Conservation (phyloP, 1,139 yeast genomes). For the Arxiozyma heterogenica region DNA sequence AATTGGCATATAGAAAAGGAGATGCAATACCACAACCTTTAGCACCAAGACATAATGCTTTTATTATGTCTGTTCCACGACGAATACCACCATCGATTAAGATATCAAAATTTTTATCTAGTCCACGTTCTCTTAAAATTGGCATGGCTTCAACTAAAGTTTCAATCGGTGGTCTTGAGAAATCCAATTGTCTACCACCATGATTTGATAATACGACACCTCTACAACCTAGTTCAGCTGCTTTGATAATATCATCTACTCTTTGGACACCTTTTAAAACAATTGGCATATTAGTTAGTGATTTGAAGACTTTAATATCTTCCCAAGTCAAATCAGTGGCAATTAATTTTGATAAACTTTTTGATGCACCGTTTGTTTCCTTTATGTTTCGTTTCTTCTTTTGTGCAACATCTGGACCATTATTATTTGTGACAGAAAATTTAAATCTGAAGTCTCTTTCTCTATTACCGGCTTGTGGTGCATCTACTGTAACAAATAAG, state of each 20-base stretch:
- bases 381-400: slow-evolving; percentile 10
- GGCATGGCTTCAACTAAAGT: slow-evolving; percentile 59
- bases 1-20: slow-evolving; percentile 63
- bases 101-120: slow-evolving; percentile 40
- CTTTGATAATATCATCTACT: slow-evolving; percentile 58
- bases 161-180: slow-evolving; percentile 58
- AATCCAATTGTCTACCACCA: slow-evolving; percentile 70
- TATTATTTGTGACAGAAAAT: slow-evolving; percentile 37
- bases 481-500: slow-evolving; percentile 81
- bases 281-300: slow-evolving; percentile 41
- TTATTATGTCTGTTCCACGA: slow-evolving; percentile 57
- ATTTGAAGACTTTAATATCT: slow-evolving; percentile 37
- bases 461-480: slow-evolving; percentile 89
- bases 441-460: slow-evolving; percentile 54
- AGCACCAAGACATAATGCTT: slow-evolving; percentile 66
- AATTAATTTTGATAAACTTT: slow-evolving; percentile 76
- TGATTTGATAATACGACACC: slow-evolving; percentile 70
- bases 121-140: slow-evolving; percentile 37
- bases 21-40: slow-evolving; percentile 70
- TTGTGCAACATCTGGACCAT: slow-evolving; percentile 26
- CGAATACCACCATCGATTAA: slow-evolving; percentile 53
- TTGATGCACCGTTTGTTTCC: slow-evolving; percentile 68
- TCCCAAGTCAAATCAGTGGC: slow-evolving; percentile 61
- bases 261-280: slow-evolving; percentile 61
- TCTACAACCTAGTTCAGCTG: slow-evolving; percentile 58